phyloP scores from a whole-genome alignment of 192 early-diverging fungal species.

The Linnemannia hyalina region DNA sequence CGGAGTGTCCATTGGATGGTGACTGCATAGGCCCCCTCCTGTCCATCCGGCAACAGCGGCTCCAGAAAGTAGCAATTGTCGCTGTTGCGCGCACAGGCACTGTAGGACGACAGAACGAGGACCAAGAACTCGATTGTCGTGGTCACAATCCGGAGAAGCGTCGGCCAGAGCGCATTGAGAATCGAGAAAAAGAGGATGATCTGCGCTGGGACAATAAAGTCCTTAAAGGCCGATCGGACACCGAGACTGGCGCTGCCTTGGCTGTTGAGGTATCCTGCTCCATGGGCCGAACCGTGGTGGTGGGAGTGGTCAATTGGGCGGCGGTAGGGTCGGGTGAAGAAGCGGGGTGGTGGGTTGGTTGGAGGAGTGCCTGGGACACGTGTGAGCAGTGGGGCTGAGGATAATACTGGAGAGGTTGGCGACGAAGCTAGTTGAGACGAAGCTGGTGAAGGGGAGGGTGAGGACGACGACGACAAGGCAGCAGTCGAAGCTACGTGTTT shows the following conservation, averaged over 20 bases:
- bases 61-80: slow-evolving; percentile 54
- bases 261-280: slow-evolving; percentile 19
- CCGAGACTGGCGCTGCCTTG: slow-evolving; percentile 43
- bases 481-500: neutral
- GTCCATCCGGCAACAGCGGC: slow-evolving; percentile 40
- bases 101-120: slow-evolving; percentile 44
- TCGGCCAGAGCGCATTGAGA: slow-evolving; percentile 51
- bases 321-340: slow-evolving; percentile 46
- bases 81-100: slow-evolving; percentile 37
- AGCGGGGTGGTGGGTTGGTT: slow-evolving; percentile 46
- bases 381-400: neutral
- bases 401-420: neutral
- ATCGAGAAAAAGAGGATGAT: slow-evolving; percentile 52
- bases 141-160: slow-evolving; percentile 23
- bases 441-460: neutral
- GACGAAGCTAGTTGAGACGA: slow-evolving; percentile 3
- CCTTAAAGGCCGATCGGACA: slow-evolving; percentile 54
- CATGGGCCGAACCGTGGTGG: slow-evolving; percentile 33
- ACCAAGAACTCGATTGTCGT: slow-evolving; percentile 39
- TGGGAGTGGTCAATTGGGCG: slow-evolving; percentile 34
- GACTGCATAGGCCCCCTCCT: slow-evolving; percentile 42
- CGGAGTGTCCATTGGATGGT: slow-evolving; percentile 52
- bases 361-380: slow-evolving; percentile 31
- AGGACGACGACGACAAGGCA: neutral
- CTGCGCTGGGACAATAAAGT: slow-evolving; percentile 50